These are phyloP conservation scores for Aspergillus udagawae DNA, from an alignment of 2,329 filamentous ascomycete genomes.

Conservation along the genomic window DNA sequence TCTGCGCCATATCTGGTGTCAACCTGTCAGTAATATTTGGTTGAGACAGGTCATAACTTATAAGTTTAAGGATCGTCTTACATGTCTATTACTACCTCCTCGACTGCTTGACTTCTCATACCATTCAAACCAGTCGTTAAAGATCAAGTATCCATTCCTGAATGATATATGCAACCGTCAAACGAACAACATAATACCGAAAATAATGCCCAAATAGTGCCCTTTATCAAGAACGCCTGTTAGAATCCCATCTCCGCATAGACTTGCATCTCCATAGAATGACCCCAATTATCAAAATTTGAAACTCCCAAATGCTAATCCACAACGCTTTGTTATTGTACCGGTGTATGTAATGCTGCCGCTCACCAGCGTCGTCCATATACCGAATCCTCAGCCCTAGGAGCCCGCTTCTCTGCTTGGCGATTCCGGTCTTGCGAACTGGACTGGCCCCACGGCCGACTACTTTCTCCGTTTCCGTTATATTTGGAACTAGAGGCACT, in stretches of 20 bases:
- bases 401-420: constrained; percentile 7
- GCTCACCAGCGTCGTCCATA: constrained; percentile 27
- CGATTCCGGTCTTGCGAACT: constrained; percentile 10
- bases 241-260: neutral
- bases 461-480: neutral
- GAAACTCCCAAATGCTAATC: neutral
- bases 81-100: too few relatives aligned
- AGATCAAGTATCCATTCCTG: neutral
- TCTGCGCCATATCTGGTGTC: neutral
- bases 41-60: too few relatives aligned
- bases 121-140: too few relatives aligned
- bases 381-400: constrained; percentile 20
- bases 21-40: neutral
- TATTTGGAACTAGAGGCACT: constrained; percentile 6
- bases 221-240: neutral
- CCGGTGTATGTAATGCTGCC: neutral
- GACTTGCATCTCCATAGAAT: neutral
- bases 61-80: too few relatives aligned
- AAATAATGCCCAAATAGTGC: neutral
- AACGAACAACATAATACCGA: neutral
- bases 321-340: neutral
- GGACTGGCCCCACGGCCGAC: constrained; percentile 1
- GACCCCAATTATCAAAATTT: neutral
- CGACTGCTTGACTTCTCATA: too few relatives aligned
- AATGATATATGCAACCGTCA: neutral